These are phyloP conservation scores for Nannochloropsis oceanica DNA, from an alignment of 108 stramenopile genomes.

Conservation along the genomic window DNA sequence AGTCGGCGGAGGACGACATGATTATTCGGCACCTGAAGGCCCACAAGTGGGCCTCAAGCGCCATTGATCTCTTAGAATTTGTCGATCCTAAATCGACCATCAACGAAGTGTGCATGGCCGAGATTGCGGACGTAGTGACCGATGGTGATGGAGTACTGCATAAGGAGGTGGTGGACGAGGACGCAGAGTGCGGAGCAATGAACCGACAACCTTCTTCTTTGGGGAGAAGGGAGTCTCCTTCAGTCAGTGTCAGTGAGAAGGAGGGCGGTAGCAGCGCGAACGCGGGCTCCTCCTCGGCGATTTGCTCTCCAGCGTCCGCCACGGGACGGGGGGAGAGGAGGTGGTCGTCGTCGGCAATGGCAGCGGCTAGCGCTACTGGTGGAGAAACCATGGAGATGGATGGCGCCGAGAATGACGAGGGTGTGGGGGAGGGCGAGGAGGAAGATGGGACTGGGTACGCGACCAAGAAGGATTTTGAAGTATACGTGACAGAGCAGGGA, in stretches of 20 bases:
- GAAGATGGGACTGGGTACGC: neutral
- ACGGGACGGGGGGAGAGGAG: no score
- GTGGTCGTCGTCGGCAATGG: neutral
- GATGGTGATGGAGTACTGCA: neutral
- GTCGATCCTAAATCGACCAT: neutral
- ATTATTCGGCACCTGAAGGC: neutral
- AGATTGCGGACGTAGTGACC: neutral
- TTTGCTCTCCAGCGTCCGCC: no score
- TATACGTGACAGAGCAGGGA: slow-evolving; percentile 3
- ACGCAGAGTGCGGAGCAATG: neutral
- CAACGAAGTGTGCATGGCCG: neutral
- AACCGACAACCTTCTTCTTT: neutral
- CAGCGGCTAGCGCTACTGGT: neutral
- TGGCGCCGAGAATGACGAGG: neutral
- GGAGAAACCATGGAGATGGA: neutral
- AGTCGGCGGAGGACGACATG: neutral
- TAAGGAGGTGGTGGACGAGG: neutral
- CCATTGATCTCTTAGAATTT: neutral
- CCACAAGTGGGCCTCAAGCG: neutral
- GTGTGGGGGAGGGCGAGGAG: neutral
- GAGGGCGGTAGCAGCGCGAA: neutral
- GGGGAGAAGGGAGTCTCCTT: neutral
- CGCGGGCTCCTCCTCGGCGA: neutral
- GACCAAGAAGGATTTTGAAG: slow-evolving; percentile 1
- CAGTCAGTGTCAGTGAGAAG: neutral